Evolutionary conservation across 169 alveolate species (phyloP), one percentile per base, ranked within the genome.

Genomic region (Cyclospora cayetanensis): DNA sequence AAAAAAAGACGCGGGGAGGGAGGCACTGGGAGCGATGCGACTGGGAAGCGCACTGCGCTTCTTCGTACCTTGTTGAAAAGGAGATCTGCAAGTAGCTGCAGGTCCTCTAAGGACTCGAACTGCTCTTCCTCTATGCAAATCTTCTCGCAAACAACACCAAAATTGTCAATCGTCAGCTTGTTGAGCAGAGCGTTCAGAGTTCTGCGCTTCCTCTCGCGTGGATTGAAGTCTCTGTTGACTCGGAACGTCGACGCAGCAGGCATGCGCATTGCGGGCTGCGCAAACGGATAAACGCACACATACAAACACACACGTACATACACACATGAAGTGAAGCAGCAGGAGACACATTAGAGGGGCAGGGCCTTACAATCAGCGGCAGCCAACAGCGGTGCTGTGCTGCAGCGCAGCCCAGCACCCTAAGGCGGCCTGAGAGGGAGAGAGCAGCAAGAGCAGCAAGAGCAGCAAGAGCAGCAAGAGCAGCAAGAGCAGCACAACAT

Each of bases 111-210:
- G 29, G 46, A 27, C 22, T 60, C 82, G n/a, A 83, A 66, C 43
- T 43, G 55, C 90, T 83, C 90, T 12, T 55, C 90, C 66, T 83
- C 90, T 66, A 94, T 94, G 83, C 97, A 97, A 91, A 97, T 94
- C 80, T 95, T 96, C 92, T 97, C 98, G 29, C 98, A 96, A 65
- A 97, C 93, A 74, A 96, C 96, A n/a, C 95, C 97, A 93, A 97
- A 97, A 70, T 97, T 97, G 66, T 97, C 98, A 25, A 97, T 96
- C 4, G 98, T 96, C 88, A 97, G 91, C 91, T 97, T 97, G 72
- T 97, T 97, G 34, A 97, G 95, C 68, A 96, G 90, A 34, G 97
- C 96, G 82, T 97, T 96, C 41, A 96, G 91, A 52, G 96, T 92
- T 42, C 98, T 91, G 85, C 95, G 92, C 87, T 95, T 46, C 2